These are phyloP conservation scores for Sphaerosporella brunnea DNA, from an alignment of 495 filamentous ascomycete genomes.

Conservation along the genomic window DNA sequence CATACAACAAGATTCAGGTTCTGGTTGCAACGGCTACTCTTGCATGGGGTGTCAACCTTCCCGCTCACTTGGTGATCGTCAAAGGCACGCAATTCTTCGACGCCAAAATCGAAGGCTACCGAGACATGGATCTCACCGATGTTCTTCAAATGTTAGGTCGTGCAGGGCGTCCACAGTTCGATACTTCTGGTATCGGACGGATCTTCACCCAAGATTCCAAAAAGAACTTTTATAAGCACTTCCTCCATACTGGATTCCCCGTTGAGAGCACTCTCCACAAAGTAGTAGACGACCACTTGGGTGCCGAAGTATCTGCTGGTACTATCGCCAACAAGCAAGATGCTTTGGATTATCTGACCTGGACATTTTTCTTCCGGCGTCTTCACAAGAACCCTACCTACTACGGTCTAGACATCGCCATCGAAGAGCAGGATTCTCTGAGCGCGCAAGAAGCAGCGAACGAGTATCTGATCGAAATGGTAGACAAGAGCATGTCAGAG, in stretches of 20 bases:
- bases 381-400: conserved; percentile 97
- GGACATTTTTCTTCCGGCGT: conserved; percentile 98
- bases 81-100: conserved; percentile 99
- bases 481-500: conserved; percentile 65
- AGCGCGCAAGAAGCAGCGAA: conserved; percentile 69
- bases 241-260: conserved; percentile 92
- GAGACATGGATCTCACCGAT: conserved; percentile 97
- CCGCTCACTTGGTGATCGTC: conserved; percentile 90
- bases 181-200: conserved; percentile 80
- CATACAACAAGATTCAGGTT: conserved; percentile 96
- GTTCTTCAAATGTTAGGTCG: conserved; percentile 96
- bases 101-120: conserved; percentile 92
- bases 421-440: conserved; percentile 83
- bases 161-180: conserved; percentile 91
- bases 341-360: conserved; percentile 91
- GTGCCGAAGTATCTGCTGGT: conserved; percentile 82
- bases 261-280: conserved; percentile 94
- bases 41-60: conserved; percentile 96
- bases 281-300: conserved; percentile 90
- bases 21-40: conserved; percentile 91
- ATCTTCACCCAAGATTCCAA: conserved; percentile 96
- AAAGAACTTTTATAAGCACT: conserved; percentile 99
- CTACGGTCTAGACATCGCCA: conserved; percentile 86
- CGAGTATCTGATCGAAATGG: conserved; percentile 79
- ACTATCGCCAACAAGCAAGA: conserved; percentile 90